These are phyloP conservation scores for Elasticomyces elasticus DNA, from an alignment of 495 filamentous ascomycete species.

Conservation along the genomic window DNA sequence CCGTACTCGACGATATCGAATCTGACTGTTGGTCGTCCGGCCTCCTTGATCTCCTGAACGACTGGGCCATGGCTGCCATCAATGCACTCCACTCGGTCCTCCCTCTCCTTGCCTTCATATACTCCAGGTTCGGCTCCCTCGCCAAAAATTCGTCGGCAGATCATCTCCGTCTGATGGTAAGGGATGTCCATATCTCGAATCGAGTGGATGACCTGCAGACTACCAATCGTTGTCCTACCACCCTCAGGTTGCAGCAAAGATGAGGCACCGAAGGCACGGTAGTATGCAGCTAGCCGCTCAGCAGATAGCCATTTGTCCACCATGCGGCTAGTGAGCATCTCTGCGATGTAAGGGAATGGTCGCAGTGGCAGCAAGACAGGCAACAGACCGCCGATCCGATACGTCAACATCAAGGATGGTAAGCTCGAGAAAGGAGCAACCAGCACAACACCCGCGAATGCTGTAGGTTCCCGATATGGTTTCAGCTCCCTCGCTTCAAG, in stretches of 20 bases:
- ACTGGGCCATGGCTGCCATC: slow-evolving; percentile 34
- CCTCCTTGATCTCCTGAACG: slow-evolving; percentile 27
- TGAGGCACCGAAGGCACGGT: slow-evolving; percentile 29
- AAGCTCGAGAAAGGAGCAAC: slow-evolving; percentile 71
- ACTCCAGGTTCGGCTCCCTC: slow-evolving; percentile 7
- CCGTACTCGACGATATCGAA: slow-evolving; percentile 48
- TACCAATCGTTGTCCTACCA: slow-evolving; percentile 25
- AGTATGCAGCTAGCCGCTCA: slow-evolving; percentile 34
- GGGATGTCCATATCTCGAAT: slow-evolving; percentile 29
- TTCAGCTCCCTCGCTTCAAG: not conserved
- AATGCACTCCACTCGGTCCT: slow-evolving; percentile 29
- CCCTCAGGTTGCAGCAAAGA: slow-evolving; percentile 30
- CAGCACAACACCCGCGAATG: slow-evolving; percentile 62
- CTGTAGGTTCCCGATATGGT: slow-evolving; percentile 11
- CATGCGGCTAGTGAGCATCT: slow-evolving; percentile 38
- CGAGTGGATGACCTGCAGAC: slow-evolving; percentile 28
- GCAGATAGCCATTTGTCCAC: slow-evolving; percentile 49
- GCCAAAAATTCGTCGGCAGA: slow-evolving; percentile 20
- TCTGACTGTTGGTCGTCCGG: slow-evolving; percentile 34
- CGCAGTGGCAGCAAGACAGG: slow-evolving; percentile 69
- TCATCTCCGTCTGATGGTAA: slow-evolving; percentile 25
- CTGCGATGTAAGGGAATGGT: slow-evolving; percentile 42
- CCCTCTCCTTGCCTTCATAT: slow-evolving; percentile 33
- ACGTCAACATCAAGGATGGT: slow-evolving; percentile 58
- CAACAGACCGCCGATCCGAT: slow-evolving; percentile 62